Evolutionary conservation across 202 grass and related monocot species (phyloP).

Genomic region (Setaria italica): DNA sequence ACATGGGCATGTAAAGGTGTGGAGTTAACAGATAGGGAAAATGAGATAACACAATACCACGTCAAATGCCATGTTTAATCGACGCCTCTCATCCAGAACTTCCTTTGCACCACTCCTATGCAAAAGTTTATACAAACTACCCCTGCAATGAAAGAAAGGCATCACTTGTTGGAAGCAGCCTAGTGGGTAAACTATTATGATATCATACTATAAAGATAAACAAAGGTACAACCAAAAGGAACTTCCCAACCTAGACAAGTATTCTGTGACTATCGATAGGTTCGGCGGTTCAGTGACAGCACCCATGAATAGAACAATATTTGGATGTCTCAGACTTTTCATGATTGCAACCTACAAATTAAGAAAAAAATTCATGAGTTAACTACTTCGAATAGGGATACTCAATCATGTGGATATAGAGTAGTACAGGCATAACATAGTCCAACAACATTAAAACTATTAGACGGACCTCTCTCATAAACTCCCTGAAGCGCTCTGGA

Average conservation of each 20-base stretch:
- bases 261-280: conserved; percentile 92
- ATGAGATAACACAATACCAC: conserved; percentile 64
- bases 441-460: neutral
- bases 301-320: conserved; percentile 99
- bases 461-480: conserved; percentile 91
- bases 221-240: conserved; percentile 15
- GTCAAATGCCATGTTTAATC: conserved; percentile 97
- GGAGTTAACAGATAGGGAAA: conserved; percentile 29
- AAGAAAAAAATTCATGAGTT: conserved; percentile 29
- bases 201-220: conserved; percentile 9
- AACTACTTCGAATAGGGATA: neutral
- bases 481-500: conserved; percentile 84
- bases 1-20: neutral
- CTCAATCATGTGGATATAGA: neutral
- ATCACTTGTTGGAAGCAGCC: conserved; percentile 17
- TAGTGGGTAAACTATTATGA: neutral
- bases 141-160: conserved; percentile 62
- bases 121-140: conserved; percentile 94
- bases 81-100: conserved; percentile 86
- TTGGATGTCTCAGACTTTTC: conserved; percentile 98
- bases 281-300: conserved; percentile 93
- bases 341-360: conserved; percentile 82
- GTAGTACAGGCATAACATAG: neutral
- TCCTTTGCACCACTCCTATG: conserved; percentile 76
- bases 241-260: conserved; percentile 77